phyloP scores from a whole-genome alignment of 106 monocot species.

The Hemerocallis citrina region DNA sequence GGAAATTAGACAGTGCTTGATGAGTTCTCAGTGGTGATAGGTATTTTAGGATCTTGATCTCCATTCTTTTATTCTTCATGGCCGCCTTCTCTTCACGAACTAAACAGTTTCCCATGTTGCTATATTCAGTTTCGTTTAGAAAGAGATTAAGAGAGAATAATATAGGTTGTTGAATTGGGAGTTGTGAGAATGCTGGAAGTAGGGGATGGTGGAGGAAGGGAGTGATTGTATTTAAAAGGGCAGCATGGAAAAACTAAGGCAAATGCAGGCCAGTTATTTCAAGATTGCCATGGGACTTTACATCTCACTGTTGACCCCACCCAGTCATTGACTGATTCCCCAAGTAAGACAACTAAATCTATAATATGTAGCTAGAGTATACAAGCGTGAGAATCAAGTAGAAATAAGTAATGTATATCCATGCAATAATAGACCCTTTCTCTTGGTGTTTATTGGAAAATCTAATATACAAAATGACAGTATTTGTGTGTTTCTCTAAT shows the following conservation, averaged over 20 bases:
- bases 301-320: background rate
- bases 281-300: background rate
- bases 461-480: no score
- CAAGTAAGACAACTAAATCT: no score
- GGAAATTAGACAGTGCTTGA: slow-evolving; percentile 9
- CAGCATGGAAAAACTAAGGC: background rate
- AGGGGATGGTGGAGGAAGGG: slow-evolving; percentile 4
- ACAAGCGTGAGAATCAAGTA: no score
- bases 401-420: no score
- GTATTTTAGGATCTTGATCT: slow-evolving; percentile 15
- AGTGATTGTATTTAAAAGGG: slow-evolving; percentile 23
- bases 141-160: slow-evolving; percentile 1
- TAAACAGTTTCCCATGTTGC: slow-evolving; percentile 54
- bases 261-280: background rate
- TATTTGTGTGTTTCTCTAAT: no score
- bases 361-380: no score
- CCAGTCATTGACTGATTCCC: no score
- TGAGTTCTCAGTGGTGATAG: slow-evolving; percentile 10
- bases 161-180: background rate
- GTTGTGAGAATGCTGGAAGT: background rate
- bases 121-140: background rate
- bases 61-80: slow-evolving; percentile 15
- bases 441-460: no score
- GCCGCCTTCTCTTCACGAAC: slow-evolving; percentile 7
- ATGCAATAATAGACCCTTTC: no score